Conservation (phyloP, 441 rosid genomes). For the Brassica balearica region DNA sequence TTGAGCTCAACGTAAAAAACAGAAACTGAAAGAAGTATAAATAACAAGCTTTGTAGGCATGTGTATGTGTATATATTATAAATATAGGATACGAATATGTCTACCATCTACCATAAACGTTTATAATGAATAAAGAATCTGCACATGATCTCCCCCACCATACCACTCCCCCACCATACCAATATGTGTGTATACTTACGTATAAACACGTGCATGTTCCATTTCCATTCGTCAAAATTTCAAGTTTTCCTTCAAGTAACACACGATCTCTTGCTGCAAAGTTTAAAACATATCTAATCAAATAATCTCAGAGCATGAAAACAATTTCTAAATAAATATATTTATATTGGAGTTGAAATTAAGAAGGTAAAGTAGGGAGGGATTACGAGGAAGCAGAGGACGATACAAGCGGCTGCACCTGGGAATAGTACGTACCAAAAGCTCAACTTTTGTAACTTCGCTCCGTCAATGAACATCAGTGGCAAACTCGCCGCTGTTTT, state of each 20-base stretch:
- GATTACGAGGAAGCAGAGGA: conserved; percentile 77
- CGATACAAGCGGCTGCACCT: conserved; percentile 81
- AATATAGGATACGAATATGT: not conserved
- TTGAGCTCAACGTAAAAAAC: not conserved
- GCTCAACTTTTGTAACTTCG: conserved; percentile 68
- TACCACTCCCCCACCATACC: too few species aligned
- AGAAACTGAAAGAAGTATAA: not conserved
- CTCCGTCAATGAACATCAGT: conserved; percentile 81
- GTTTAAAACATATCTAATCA: not conserved
- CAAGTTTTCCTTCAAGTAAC: conserved; percentile 63
- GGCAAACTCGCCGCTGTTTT: conserved; percentile 91
- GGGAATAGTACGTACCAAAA: conserved; percentile 82
- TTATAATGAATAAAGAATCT: not conserved
- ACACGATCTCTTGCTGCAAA: conserved; percentile 80
- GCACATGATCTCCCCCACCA: not conserved
- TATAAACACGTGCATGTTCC: not conserved
- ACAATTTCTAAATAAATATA: not conserved
- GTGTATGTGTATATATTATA: not conserved
- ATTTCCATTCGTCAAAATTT: conserved; percentile 54
- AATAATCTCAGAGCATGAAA: not conserved
- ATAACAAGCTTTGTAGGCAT: conserved; percentile 18
- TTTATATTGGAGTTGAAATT: not conserved
- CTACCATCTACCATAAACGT: not conserved
- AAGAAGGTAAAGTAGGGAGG: not conserved
- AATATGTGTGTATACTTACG: not conserved